Base-by-base conservation (phyloP, 1,284 basidiomycete species). In the Fistulinella cinereoalba region DNA sequence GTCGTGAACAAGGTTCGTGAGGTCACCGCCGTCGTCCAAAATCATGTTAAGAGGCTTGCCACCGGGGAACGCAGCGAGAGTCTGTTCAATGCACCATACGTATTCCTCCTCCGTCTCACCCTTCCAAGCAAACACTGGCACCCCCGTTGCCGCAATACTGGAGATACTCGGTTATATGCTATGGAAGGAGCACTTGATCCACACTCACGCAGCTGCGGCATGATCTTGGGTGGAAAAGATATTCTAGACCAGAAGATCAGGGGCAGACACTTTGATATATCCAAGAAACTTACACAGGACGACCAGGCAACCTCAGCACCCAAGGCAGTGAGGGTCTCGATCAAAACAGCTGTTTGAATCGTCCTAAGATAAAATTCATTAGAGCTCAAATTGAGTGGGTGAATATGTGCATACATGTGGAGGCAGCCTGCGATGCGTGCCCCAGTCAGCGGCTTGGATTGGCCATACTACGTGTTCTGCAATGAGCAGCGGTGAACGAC, bases 141-240 rank as follows among this genome's bases (percentile, higher is more conserved):
- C 91, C 61, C 96, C 96, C 53, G 97, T 97, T 22, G 95, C 96
- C 54, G 96, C 96, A 60, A 99, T 98, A 60, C 87, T 87, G 57
- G 41, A 49, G 16, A 46, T 6, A 24, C 6, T 15, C 16, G 9
- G 39, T 57, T 39, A 55, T 22, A 39, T 36, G 16, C 24, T 12
- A 37, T 29, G 15, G 6, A 38, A 37, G 38, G 33, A 32, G 24
- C 18, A 18, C 41, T 27, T 42, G 19, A 50, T 23, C 51, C 44
- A 25, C n/a, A 79, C 84, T 64, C 66, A 90, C 85, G 93, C 97
- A 56, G 96, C 91, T 51, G 96, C 97, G 52, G 96, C 96, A 73
- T 99, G 96, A 72, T 99, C 96, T 71, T 95, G 97, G 48, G 96
- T 99, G 47, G 97, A 99, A 78, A 97, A 99, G 71, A 99, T 99